These are phyloP conservation scores for Starmerella sirachaensis DNA, from an alignment of 805 yeast genomes.

Conservation along the genomic window DNA sequence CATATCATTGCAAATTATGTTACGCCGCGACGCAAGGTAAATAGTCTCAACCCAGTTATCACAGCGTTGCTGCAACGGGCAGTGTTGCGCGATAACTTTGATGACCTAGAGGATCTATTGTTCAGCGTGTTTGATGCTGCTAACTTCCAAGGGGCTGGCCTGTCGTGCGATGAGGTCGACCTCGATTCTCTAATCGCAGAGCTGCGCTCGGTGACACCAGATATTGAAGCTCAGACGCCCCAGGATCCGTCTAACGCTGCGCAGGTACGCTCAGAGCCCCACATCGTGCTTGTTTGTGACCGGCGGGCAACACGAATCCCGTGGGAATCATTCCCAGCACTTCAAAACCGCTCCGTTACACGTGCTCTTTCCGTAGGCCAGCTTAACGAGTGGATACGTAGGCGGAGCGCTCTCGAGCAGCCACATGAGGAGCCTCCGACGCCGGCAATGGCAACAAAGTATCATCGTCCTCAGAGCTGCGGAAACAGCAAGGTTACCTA, in stretches of 20 bases:
- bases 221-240: too few relatives aligned
- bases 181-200: constrained; percentile 43
- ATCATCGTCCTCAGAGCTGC: background rate
- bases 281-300: constrained; percentile 60
- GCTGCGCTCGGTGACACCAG: constrained; percentile 37
- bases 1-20: too few relatives aligned
- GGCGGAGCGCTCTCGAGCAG: too few relatives aligned
- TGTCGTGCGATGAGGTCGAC: constrained; percentile 56
- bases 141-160: constrained; percentile 49
- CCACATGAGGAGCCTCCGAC: background rate
- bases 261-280: too few relatives aligned
- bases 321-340: constrained; percentile 66
- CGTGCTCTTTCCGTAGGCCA: constrained; percentile 33
- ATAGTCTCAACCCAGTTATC: constrained; percentile 27
- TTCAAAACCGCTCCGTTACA: constrained; percentile 9
- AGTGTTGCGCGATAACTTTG: constrained; percentile 24
- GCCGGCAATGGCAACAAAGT: background rate
- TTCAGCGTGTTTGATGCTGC: constrained; percentile 33
- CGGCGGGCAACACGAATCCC: constrained; percentile 60
- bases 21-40: constrained; percentile 33
- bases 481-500: constrained; percentile 32
- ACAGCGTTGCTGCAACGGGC: constrained; percentile 1
- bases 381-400: constrained; percentile 12
- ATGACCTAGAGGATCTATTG: constrained; percentile 38
- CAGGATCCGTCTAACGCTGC: too few relatives aligned